Conservation (phyloP, 2,329 filamentous ascomycete species). For the Chaetomium olivaceum region DNA sequence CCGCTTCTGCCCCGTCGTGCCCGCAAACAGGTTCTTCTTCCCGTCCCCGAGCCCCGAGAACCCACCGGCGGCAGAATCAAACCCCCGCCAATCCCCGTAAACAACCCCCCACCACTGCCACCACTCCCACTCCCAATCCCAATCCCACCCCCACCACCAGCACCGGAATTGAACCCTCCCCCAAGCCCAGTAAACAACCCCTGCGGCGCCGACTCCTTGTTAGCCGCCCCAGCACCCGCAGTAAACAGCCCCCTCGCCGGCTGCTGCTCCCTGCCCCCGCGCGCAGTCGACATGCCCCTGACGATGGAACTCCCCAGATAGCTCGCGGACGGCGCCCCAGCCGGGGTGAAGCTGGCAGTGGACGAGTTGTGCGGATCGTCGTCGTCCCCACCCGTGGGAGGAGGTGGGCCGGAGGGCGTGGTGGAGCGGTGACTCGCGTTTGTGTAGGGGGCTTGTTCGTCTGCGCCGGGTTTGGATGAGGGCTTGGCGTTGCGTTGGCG, state of each 20-base stretch:
- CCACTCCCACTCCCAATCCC: too few relatives aligned
- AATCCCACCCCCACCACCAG: background rate
- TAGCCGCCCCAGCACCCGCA: background rate
- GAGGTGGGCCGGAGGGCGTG: slow-evolving; percentile 15
- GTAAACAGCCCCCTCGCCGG: slow-evolving; percentile 4
- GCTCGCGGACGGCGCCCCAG: slow-evolving; percentile 56
- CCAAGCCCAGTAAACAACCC: background rate
- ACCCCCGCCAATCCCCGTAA: slow-evolving; percentile 21
- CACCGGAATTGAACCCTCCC: background rate
- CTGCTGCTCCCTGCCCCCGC: slow-evolving; percentile 1
- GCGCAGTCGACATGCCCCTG: slow-evolving; percentile 38
- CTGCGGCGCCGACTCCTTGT: background rate
- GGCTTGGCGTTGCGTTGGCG: background rate
- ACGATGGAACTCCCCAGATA: slow-evolving; percentile 58
- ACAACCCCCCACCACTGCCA: slow-evolving; percentile 3
- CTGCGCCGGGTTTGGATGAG: background rate
- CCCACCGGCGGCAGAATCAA: slow-evolving; percentile 4
- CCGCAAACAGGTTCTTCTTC: slow-evolving; percentile 11
- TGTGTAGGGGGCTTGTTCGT: background rate
- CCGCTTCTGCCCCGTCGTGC: background rate
- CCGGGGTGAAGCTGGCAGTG: slow-evolving; percentile 56
- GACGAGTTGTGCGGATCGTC: slow-evolving; percentile 54
- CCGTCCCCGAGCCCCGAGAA: background rate
- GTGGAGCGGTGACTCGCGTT: slow-evolving; percentile 16
- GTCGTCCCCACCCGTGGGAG: slow-evolving; percentile 46